Evolutionary conservation across 2,329 filamentous ascomycete species (phyloP), one percentile per base, ranked within the genome.

Genomic region (Nemania sp.): DNA sequence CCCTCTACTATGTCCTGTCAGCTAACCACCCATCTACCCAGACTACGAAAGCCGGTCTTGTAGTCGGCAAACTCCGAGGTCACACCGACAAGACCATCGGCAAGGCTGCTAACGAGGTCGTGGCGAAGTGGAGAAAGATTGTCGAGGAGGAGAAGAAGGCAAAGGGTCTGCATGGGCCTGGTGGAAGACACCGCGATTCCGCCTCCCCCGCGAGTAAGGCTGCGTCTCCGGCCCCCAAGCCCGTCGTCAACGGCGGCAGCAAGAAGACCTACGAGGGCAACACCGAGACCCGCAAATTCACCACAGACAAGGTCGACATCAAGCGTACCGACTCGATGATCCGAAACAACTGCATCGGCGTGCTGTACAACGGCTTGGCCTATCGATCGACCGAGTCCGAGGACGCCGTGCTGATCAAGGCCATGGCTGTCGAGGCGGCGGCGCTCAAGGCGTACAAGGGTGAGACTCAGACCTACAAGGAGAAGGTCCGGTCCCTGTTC

Each of bases 341-440:
- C 18, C 90, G 95, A 60, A 91, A 98, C 79, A 89, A 87, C 72
- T 96, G 91, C 75, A 88, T 97, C 64, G 92, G 92, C 51, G 84
- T 99, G 45, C 85, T 99, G 75, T 99, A 98, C 80, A 95, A 99
- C 71, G 95, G 93, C 15, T 83, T 99, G 17, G 84, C 85, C 6
- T 89, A 80, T 73, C 83, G 84, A 65, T 92, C 90, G 48, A 84
- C 87, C 59, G 89, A 90, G 75, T 86, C 90, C 29, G 74, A 91
- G 25, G 87, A 87, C 55, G 81, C 85, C 18, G 85, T 98, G 45
- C 80, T 97, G 61, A 84, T 88, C 65, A 86, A 86, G 67, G 86
- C 89, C 45, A 85, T 96, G 64, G 92, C 96, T 74, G 87, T 97
- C 43, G 95, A 99, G 80, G 76, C 83, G 39, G 91, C 92, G 7